Percentiles rank a stretch among this genome's conserved stretches.
These are phyloP conservation scores for Stromatinia cepivora DNA, from an alignment of 2,329 filamentous ascomycete genomes.

Conservation along the genomic window DNA sequence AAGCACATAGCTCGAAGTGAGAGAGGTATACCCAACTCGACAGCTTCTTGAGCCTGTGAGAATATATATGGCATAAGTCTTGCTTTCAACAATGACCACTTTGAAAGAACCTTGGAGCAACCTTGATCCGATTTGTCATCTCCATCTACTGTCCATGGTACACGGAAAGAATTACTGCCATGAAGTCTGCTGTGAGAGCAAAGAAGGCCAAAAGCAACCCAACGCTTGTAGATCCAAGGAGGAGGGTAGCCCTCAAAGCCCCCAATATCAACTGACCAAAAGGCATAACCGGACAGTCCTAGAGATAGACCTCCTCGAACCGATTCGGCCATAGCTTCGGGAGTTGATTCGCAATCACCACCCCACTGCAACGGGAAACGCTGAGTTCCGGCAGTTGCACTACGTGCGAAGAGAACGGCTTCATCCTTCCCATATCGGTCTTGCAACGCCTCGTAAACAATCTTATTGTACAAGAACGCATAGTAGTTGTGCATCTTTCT, in stretches of 20 bases:
- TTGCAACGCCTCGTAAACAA: slow-evolving; percentile 57
- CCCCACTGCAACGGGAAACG: slow-evolving; percentile 61
- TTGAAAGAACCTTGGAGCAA: slow-evolving; percentile 53
- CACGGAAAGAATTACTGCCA: slow-evolving; percentile 60
- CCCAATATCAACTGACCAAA: slow-evolving; percentile 63
- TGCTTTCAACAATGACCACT: slow-evolving; percentile 49
- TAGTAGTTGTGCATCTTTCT: slow-evolving; percentile 65
- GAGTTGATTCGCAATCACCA: slow-evolving; percentile 62
- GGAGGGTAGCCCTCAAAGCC: slow-evolving; percentile 61
- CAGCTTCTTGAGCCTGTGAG: slow-evolving; percentile 51
- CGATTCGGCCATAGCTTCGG: slow-evolving; percentile 62
- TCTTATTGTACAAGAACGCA: slow-evolving; percentile 60
- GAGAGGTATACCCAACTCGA: slow-evolving; percentile 53
- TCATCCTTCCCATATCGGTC: slow-evolving; percentile 50
- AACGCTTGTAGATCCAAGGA: slow-evolving; percentile 62
- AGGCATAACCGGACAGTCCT: slow-evolving; percentile 57
- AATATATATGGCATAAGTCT: slow-evolving; percentile 59
- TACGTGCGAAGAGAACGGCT: slow-evolving; percentile 58
- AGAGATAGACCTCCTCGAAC: slow-evolving; percentile 58
- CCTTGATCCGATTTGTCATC: slow-evolving; percentile 50
- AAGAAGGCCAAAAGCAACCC: slow-evolving; percentile 64
- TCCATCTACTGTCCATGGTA: slow-evolving; percentile 62
- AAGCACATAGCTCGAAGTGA: slow-evolving; percentile 58
- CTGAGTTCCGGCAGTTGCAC: slow-evolving; percentile 59
- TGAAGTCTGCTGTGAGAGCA: slow-evolving; percentile 60